Conservation (phyloP, 139 green algal species). For the Gonium pectorale region DNA sequence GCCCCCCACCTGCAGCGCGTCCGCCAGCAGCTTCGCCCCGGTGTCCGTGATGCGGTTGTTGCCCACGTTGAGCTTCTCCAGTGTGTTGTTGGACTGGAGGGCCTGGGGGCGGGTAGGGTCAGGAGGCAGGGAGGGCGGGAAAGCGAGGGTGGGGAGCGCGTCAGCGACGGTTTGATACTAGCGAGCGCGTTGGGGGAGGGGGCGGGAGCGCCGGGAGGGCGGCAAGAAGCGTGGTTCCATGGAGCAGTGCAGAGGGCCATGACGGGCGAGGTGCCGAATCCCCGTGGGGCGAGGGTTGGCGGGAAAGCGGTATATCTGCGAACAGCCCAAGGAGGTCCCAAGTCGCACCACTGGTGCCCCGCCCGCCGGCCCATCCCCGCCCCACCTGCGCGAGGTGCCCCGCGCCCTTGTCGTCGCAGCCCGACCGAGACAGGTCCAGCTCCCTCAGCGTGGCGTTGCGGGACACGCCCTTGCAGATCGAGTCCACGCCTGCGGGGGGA, state of each 20-base stretch:
- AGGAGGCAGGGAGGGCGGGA: no score
- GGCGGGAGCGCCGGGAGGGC: no score
- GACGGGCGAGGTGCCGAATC: no score
- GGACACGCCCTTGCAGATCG: constrained; percentile 49
- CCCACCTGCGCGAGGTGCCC: constrained; percentile 28
- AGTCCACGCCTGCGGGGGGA: constrained; percentile 42
- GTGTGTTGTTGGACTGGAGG: constrained; percentile 36
- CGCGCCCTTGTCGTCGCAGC: constrained; percentile 51
- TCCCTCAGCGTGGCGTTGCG: constrained; percentile 50
- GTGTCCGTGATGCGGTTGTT: constrained; percentile 60
- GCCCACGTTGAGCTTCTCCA: constrained; percentile 44
- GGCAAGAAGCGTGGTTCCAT: no score
- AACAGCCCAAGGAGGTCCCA: no score
- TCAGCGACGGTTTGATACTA: no score
- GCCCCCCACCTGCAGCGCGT: constrained; percentile 51
- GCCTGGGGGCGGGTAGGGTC: constrained; percentile 17
- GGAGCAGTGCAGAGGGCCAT: no score
- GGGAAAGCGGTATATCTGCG: no score
- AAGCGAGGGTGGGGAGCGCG: no score
- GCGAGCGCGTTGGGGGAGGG: no score
- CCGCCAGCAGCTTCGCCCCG: constrained; percentile 52
- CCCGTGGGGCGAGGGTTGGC: no score
- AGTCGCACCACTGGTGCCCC: no score
- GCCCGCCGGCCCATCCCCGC: not conserved
- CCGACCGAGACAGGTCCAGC: constrained; percentile 46